Percentiles rank a stretch among this genome's conserved stretches.
Evolutionary conservation across 2,329 filamentous ascomycete genomes (phyloP).

Genomic region (Ilyonectria robusta): DNA sequence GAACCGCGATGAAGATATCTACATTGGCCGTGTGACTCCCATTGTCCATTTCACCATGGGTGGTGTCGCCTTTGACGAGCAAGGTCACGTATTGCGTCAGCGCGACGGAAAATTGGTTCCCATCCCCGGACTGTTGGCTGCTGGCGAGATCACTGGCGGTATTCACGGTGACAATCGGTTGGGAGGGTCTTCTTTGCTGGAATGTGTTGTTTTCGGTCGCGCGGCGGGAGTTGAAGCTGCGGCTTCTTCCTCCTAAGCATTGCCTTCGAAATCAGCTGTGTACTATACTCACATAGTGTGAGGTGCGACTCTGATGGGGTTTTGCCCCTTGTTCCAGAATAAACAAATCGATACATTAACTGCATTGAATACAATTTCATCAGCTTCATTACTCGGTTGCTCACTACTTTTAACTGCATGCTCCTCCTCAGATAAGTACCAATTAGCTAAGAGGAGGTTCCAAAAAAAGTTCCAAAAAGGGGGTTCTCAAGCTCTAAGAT

Average conservation of each 20-base stretch:
- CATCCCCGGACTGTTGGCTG: slow-evolving; percentile 72
- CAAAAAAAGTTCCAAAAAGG: slow-evolving; percentile 20
- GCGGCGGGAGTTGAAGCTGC: slow-evolving; percentile 62
- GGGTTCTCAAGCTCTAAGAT: background rate
- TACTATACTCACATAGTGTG: slow-evolving; percentile 36
- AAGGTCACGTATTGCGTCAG: slow-evolving; percentile 63
- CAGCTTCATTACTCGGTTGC: background rate
- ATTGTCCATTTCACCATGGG: slow-evolving; percentile 79
- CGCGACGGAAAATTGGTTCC: slow-evolving; percentile 54
- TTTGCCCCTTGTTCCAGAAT: background rate
- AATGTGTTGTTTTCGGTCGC: slow-evolving; percentile 75
- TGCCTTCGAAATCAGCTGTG: background rate
- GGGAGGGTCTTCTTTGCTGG: slow-evolving; percentile 72
- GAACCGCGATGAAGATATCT: slow-evolving; percentile 66
- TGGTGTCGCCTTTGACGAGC: slow-evolving; percentile 69
- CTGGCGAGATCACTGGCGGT: slow-evolving; percentile 75
- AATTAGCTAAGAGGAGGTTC: slow-evolving; percentile 27
- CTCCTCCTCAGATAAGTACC: slow-evolving; percentile 22
- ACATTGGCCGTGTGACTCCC: slow-evolving; percentile 72
- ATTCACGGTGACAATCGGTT: slow-evolving; percentile 75
- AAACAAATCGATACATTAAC: background rate
- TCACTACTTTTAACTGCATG: slow-evolving; percentile 11
- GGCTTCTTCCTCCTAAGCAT: slow-evolving; percentile 12
- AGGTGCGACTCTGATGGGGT: slow-evolving; percentile 37
- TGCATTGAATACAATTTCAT: background rate